phyloP scores from a whole-genome alignment of 169 alveolate genomes.

The Plasmodium coatneyi region DNA sequence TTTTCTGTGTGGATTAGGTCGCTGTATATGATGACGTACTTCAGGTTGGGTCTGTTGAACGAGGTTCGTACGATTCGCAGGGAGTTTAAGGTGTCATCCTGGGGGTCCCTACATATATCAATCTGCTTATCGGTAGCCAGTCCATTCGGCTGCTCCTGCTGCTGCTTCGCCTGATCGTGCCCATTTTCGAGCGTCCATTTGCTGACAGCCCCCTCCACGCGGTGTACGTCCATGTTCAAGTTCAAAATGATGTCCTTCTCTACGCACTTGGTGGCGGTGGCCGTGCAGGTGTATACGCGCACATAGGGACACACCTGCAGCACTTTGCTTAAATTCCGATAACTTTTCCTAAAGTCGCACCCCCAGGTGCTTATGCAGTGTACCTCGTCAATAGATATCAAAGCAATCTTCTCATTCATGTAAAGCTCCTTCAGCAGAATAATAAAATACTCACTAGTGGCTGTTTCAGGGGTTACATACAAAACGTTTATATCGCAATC shows the following conservation, averaged over 20 bases:
- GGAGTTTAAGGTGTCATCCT: constrained; percentile 82
- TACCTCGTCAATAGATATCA: constrained; percentile 92
- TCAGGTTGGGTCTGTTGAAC: constrained; percentile 80
- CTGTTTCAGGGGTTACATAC: constrained; percentile 89
- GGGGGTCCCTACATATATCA: too few species aligned
- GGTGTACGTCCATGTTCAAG: constrained; percentile 84
- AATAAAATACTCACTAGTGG: constrained; percentile 78
- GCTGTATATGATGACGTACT: constrained; percentile 85
- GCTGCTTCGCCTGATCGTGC: background rate
- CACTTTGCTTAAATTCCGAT: constrained; percentile 90
- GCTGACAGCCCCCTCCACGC: constrained; percentile 73
- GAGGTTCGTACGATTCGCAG: constrained; percentile 73
- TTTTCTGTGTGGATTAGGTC: constrained; percentile 76
- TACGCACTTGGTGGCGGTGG: constrained; percentile 97
- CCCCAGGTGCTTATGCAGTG: constrained; percentile 95
- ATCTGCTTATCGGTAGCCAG: background rate
- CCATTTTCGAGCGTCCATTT: too few species aligned
- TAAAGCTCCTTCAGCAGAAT: constrained; percentile 78
- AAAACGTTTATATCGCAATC: constrained; percentile 81
- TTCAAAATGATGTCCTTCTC: constrained; percentile 93
- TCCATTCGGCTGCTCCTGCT: background rate
- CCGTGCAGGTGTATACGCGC: constrained; percentile 97
- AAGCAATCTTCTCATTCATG: constrained; percentile 79
- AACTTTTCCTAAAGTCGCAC: constrained; percentile 90
- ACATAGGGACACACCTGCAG: constrained; percentile 91